phyloP scores from a whole-genome alignment of 208 protist genomes.

The Trypanosoma melophagium region DNA sequence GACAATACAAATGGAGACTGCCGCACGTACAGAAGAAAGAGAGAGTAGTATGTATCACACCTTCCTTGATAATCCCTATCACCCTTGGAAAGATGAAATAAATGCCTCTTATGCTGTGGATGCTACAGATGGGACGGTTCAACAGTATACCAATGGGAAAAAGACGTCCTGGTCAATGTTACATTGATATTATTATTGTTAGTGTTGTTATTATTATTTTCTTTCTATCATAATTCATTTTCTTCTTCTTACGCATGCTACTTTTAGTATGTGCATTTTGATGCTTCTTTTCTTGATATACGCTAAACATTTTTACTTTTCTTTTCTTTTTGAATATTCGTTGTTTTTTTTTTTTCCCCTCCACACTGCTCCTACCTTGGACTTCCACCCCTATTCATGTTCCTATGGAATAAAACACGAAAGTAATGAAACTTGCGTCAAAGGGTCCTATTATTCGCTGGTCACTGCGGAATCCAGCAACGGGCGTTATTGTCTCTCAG shows the following conservation, averaged over 20 bases:
- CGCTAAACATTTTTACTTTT: constrained; percentile 13
- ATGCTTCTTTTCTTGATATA: no score
- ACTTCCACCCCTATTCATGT: not conserved
- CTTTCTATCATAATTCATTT: not conserved
- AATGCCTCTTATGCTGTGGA: constrained; percentile 84
- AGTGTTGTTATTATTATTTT: constrained; percentile 16
- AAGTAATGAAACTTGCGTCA: constrained; percentile 26
- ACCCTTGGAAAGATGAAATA: constrained; percentile 77
- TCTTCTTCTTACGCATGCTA: not conserved
- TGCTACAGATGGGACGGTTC: constrained; percentile 68
- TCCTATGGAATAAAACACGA: not conserved
- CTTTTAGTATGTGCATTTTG: not conserved
- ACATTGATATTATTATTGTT: constrained; percentile 2
- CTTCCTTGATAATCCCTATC: constrained; percentile 86
- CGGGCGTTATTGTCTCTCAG: constrained; percentile 23
- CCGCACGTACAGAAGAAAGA: constrained; percentile 81
- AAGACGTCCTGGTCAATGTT: constrained; percentile 89
- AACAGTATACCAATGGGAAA: constrained; percentile 62
- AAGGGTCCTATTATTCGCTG: constrained; percentile 30
- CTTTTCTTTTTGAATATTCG: not conserved
- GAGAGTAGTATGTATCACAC: constrained; percentile 76
- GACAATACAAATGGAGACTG: constrained; percentile 85
- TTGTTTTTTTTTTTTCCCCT: constrained; percentile 5
- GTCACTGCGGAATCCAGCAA: constrained; percentile 22
- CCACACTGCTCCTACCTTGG: no score